Evolutionary conservation across 2,329 filamentous ascomycete species (phyloP).

Genomic region (Lecanoromycetidae sp.): DNA sequence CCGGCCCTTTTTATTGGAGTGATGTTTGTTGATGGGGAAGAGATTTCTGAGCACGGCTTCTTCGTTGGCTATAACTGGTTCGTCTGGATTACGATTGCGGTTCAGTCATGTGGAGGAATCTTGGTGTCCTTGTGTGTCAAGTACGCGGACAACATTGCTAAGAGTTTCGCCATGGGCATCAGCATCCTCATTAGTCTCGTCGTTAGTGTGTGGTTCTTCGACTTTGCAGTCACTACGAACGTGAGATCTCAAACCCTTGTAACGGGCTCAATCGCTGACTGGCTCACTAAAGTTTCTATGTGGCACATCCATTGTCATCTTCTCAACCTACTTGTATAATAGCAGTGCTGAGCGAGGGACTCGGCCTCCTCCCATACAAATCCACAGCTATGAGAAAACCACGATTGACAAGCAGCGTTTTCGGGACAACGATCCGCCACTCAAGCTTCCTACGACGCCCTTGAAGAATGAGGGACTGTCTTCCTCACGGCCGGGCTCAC

Average conservation of each 20-base stretch:
- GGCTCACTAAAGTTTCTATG: constrained; percentile 54
- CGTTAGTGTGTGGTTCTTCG: constrained; percentile 74
- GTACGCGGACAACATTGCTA: constrained; percentile 78
- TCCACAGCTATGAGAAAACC: constrained; percentile 67
- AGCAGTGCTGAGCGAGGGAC: constrained; percentile 44
- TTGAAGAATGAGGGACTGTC: constrained; percentile 38
- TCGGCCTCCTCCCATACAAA: constrained; percentile 52
- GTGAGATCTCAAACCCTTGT: constrained; percentile 41
- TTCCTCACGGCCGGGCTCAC: constrained; percentile 41
- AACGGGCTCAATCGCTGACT: constrained; percentile 16
- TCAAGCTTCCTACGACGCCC: constrained; percentile 35
- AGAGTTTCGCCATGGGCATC: constrained; percentile 86
- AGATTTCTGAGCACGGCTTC: constrained; percentile 74
- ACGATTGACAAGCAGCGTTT: constrained; percentile 38
- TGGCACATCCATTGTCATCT: constrained; percentile 66
- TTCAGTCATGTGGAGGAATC: constrained; percentile 76
- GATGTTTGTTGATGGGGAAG: constrained; percentile 71
- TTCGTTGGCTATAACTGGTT: constrained; percentile 90
- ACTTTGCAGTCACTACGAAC: constrained; percentile 58
- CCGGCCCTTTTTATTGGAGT: constrained; percentile 79
- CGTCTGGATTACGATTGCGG: constrained; percentile 72
- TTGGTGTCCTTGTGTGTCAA: constrained; percentile 72
- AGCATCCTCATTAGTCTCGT: constrained; percentile 81
- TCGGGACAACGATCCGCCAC: constrained; percentile 36
- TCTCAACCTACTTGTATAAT: constrained; percentile 77